Evolutionary conservation across 306 rosid species (phyloP), one percentile per base, ranked within the genome.

Genomic region (Macrotyloma uniflorum): DNA sequence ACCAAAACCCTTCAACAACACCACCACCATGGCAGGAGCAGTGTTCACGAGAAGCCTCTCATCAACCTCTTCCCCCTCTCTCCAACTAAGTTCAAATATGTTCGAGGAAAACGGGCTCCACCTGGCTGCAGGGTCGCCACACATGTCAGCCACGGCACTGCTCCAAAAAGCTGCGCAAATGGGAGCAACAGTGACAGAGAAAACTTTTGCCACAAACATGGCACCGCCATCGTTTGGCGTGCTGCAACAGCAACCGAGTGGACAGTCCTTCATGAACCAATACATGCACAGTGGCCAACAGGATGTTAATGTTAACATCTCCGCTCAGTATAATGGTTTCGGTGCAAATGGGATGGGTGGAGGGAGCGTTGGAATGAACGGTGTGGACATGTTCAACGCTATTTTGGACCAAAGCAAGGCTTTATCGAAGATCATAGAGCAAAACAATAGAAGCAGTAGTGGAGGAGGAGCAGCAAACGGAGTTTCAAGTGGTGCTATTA

Each of bases 161-260:
- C 67, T 94, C 0, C 97, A 91, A 50, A 94, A 91, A 64, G 98
- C 98, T 0, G 91, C 98, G 0, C 93, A 94, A 69, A 94, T 94
- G 97, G 96, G 98, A 6, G 89, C 94, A 46, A 86, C 91, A 0
- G 85, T 2, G 47, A 42, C 16, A 7, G 46, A 11, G 10, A 49
- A 64, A 54, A 70, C 33, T 11, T 68, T 83, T 5, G 64, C 51
- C 5, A 79, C 86, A 2, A 85, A 62, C 78, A 85, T 91, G 97
- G 92, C 90, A 12, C 89, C 96, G 0, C 87, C 96, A 4, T 70
- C 85, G 6, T 77, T 84, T 8, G 87, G 85, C 15, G 30, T 47
- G 78, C 55, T 76, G 74, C 86, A 72, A 57, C 79, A 75, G 11
- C 74, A 53, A 15, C 53, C 59, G 12, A 73, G 67, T 70, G 80